These are phyloP conservation scores for Leptographium lundbergii DNA, from an alignment of 2,329 filamentous ascomycete species.

Conservation along the genomic window DNA sequence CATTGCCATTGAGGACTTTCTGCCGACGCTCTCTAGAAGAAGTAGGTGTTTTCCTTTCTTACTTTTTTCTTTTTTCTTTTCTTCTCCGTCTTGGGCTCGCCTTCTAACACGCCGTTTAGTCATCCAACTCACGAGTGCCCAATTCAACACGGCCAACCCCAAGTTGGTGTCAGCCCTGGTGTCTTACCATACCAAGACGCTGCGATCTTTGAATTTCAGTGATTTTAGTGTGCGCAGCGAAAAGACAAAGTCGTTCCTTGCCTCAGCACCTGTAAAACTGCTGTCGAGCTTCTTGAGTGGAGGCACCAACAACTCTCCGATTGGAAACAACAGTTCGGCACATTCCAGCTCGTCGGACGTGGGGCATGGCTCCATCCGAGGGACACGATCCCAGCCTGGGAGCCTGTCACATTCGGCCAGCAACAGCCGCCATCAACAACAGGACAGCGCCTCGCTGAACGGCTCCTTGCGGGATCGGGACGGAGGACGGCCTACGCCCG, in stretches of 20 bases:
- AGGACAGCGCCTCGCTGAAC: slow-evolving; percentile 33
- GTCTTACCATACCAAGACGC: slow-evolving; percentile 63
- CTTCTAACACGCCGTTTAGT: slow-evolving; percentile 31
- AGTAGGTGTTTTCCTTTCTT: slow-evolving; percentile 31
- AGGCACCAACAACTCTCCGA: slow-evolving; percentile 22
- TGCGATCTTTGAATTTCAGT: slow-evolving; percentile 55
- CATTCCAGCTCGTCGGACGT: slow-evolving; percentile 17
- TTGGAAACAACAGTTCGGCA: slow-evolving; percentile 11
- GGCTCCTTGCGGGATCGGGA: slow-evolving; percentile 40
- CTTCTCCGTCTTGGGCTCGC: neutral
- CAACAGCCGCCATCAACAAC: slow-evolving; percentile 4
- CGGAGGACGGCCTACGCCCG: slow-evolving; percentile 26
- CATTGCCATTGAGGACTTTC: slow-evolving; percentile 57
- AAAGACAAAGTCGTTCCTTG: slow-evolving; percentile 56
- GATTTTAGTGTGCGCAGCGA: slow-evolving; percentile 48
- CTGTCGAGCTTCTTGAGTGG: slow-evolving; percentile 69
- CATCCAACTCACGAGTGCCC: slow-evolving; percentile 56
- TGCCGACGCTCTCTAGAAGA: slow-evolving; percentile 62
- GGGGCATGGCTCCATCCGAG: slow-evolving; percentile 10
- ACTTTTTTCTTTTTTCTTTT: no score
- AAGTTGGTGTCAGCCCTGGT: slow-evolving; percentile 55
- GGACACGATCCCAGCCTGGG: slow-evolving; percentile 6
- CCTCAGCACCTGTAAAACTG: slow-evolving; percentile 81
- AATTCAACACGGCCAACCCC: slow-evolving; percentile 56
- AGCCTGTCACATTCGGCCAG: neutral